Percentiles rank a stretch among this genome's conserved stretches.
These are phyloP conservation scores for Pyricularia pennisetigena DNA, from an alignment of 2,329 filamentous ascomycete genomes.

Conservation along the genomic window DNA sequence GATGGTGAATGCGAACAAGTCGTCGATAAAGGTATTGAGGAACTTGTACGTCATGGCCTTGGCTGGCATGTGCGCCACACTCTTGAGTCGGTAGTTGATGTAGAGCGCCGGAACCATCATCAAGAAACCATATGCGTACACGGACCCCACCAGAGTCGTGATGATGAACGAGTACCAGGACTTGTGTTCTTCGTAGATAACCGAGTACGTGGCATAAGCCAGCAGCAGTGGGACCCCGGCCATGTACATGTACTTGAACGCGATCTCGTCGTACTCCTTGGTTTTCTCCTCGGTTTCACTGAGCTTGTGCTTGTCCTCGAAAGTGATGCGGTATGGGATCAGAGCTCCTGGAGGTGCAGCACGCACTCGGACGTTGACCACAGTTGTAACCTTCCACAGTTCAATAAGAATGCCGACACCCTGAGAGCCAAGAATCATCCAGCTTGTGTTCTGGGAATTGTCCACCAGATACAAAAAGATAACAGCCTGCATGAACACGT, in stretches of 20 bases:
- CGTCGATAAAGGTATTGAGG: slow-evolving; percentile 97
- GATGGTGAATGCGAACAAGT: slow-evolving; percentile 97
- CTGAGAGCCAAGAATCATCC: slow-evolving; percentile 97
- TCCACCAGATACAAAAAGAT: slow-evolving; percentile 97
- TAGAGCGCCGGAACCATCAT: slow-evolving; percentile 98
- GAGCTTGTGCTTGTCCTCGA: slow-evolving; percentile 96
- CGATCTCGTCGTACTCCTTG: slow-evolving; percentile 95
- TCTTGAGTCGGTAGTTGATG: slow-evolving; percentile 97
- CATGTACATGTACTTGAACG: slow-evolving; percentile 95
- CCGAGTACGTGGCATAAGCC: slow-evolving; percentile 83
- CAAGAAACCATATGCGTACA: slow-evolving; percentile 96
- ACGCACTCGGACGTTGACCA: slow-evolving; percentile 79
- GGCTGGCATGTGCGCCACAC: slow-evolving; percentile 91
- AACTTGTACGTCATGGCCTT: slow-evolving; percentile 98
- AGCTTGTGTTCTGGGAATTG: slow-evolving; percentile 95
- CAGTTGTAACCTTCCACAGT: slow-evolving; percentile 92
- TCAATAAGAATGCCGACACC: slow-evolving; percentile 65
- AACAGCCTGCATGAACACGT: slow-evolving; percentile 92
- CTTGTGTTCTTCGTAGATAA: slow-evolving; percentile 91
- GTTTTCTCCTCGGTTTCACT: slow-evolving; percentile 95
- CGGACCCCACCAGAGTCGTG: slow-evolving; percentile 85
- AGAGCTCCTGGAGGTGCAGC: slow-evolving; percentile 56
- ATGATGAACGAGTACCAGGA: slow-evolving; percentile 97
- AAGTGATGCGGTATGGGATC: slow-evolving; percentile 70
- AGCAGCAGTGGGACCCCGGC: slow-evolving; percentile 79